Base-by-base conservation (phyloP, 2,329 filamentous ascomycete species). In the Colletotrichum spaethianum region DNA sequence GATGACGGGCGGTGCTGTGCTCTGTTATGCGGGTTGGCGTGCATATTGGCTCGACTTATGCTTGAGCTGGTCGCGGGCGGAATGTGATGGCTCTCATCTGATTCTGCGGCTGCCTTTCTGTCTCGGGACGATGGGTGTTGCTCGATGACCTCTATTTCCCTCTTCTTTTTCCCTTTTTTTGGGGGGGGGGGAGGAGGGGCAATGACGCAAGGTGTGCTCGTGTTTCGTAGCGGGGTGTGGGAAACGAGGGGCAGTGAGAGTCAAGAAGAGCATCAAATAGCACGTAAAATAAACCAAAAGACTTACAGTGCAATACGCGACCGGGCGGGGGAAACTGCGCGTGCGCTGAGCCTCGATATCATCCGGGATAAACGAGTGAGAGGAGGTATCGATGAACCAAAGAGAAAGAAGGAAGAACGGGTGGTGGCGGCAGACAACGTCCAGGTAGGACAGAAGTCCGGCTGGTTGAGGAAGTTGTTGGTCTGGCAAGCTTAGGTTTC, bases 301-400 rank as follows among this genome's bases (percentile, higher is more conserved):
- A 72, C 70, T 70, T 68, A 72, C 70, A 59, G 60, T 60, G n/a
- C 50, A 63, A 50, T 33, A 38, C 33, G 42, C 65, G 64, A 69
- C 61, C 65, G 65, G 53, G 59, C 65, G 65, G 59, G 69, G 64
- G 69, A 60, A 28, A 12, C 36, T 28, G 50, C 33, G 59, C 52
- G 52, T 28, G 65, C 59, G 69, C 65, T 70, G 48, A 70, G 65
- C 65, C 65, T 69, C 46, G 65, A 72, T 72, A 64, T 69, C 70
- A 72, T 72, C 65, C 65, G 66, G 70, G 59, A 69, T 70, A 64
- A 61, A 57, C 33, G 33, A 56, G 53, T 23, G 61, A 44, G 50
- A 50, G 36, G 26, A 12, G 33, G 23, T 63, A 52, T 38, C 33
- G 50, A 66, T 53, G 44, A 60, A 8, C 38, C 11, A 26, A 26